Evolutionary conservation across 1,284 basidiomycete species (phyloP).

Genomic region (Hemileia vastatrix): DNA sequence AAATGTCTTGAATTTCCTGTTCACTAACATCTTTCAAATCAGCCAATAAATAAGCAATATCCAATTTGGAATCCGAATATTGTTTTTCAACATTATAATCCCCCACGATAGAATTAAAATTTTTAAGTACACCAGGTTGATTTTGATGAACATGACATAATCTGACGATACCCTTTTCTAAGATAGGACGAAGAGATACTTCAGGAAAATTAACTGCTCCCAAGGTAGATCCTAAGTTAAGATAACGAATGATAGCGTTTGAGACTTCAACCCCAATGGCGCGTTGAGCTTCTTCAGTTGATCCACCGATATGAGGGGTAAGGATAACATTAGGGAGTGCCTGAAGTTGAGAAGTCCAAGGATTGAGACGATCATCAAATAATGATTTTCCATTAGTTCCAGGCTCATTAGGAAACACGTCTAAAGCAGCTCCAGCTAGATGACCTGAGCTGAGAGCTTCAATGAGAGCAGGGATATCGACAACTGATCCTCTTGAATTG

Average conservation of each 20-base stretch:
- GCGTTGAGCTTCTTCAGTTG: conserved; percentile 94
- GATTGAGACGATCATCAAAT: conserved; percentile 74
- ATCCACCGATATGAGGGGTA: conserved; percentile 97
- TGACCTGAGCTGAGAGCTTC: conserved; percentile 70
- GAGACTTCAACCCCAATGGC: conserved; percentile 97
- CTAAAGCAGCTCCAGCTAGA: conserved; percentile 85
- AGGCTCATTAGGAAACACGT: conserved; percentile 90
- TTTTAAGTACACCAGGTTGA: conserved; percentile 89
- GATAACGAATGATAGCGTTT: conserved; percentile 71
- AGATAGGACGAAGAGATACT: conserved; percentile 87
- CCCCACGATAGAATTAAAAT: conserved; percentile 83
- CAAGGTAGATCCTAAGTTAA: conserved; percentile 80
- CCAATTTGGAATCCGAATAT: conserved; percentile 90
- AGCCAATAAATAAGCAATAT: conserved; percentile 88
- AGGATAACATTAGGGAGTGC: conserved; percentile 77
- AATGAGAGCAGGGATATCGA: conserved; percentile 86
- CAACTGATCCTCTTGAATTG: conserved; percentile 89
- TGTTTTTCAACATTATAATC: conserved; percentile 99
- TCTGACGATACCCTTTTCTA: conserved; percentile 62
- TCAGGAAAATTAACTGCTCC: conserved; percentile 99
- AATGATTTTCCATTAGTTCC: conserved; percentile 70
- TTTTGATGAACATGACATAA: conserved; percentile 95
- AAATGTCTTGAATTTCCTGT: conserved; percentile 69
- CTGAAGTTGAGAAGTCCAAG: conserved; percentile 66
- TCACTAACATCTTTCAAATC: conserved; percentile 86